Base-by-base conservation (phyloP, 768 basidiomycete genomes). In the Leccinum rimulosum region DNA sequence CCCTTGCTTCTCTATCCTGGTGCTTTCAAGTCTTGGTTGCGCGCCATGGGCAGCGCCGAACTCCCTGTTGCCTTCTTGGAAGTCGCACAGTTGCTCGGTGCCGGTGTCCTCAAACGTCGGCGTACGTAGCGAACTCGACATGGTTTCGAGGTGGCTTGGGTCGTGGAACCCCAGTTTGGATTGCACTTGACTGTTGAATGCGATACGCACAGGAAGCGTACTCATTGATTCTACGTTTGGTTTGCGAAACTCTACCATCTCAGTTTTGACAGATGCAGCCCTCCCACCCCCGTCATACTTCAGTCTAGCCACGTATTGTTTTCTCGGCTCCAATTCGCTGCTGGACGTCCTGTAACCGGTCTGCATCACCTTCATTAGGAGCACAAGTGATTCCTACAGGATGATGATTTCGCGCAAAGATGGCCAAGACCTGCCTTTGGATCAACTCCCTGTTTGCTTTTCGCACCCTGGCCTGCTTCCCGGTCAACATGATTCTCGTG, bases 41-140 rank as follows among this genome's bases (percentile, higher is more conserved):
- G 76, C 74, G 72, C 84, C 84, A 82, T 82, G 79, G 80, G 71
- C 77, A 75, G 67, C 76, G 70, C 52, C 35, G 47, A 59, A 36
- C 19, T 45, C 56, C 63, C 61, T 65, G 66, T 57, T 55, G 64
- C 64, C 65, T 59, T 48, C 52, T 50, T 45, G 50, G 40, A 65
- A 59, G 59, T 50, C 48, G 61, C 55, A 50, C 50, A 60, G 71
- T 60, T 57, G 51, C 57, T 62, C 57, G 61, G 66, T 65, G 76
- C 65, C 57, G 77, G 75, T 75, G 76, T 73, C 73, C 78, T 76
- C 63, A 84, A 84, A 77, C 76, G 80, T 74, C 73, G 76, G 73
- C 71, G 73, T 63, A 73, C 81, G 79, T 81, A 77, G 75, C 76
- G 70, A 82, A 81, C 80, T 67, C 68, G 69, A 67, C 80, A 78